Conservation (phyloP, 805 yeast species). For the Candida sakaeoensis region DNA sequence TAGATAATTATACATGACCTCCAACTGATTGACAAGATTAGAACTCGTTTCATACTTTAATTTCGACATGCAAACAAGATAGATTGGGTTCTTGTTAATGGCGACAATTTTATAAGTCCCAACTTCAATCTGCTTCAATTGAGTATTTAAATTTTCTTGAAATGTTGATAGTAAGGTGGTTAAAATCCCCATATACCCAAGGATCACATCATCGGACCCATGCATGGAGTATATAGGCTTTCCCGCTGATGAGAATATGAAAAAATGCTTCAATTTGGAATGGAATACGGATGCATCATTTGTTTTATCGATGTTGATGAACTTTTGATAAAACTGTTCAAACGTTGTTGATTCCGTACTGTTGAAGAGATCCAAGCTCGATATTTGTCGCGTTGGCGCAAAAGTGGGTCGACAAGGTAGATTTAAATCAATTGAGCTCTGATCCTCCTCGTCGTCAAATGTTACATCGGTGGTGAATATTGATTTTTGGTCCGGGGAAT, state of each 20-base stretch:
- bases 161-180: slow-evolving; percentile 77
- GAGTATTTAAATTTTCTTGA: slow-evolving; percentile 37
- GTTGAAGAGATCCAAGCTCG: slow-evolving; percentile 15
- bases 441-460: slow-evolving; percentile 14
- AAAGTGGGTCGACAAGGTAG: slow-evolving; percentile 2
- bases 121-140: slow-evolving; percentile 51
- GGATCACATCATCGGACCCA: slow-evolving; percentile 63
- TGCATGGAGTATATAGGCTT: slow-evolving; percentile 81
- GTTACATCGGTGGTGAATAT: slow-evolving; percentile 20
- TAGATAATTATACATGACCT: slow-evolving; percentile 69
- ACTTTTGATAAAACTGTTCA: slow-evolving; percentile 15
- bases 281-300: slow-evolving; percentile 18
- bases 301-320: slow-evolving; percentile 16
- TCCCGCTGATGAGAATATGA: slow-evolving; percentile 79
- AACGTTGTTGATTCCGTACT: slow-evolving; percentile 1
- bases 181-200: slow-evolving; percentile 74
- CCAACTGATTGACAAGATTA: slow-evolving; percentile 48
- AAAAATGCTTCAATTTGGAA: slow-evolving; percentile 59
- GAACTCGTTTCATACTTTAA: slow-evolving; percentile 44
- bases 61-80: slow-evolving; percentile 66
- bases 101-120: slow-evolving; percentile 52
- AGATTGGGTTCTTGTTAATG: slow-evolving; percentile 61
- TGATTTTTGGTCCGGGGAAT: slow-evolving; percentile 6
- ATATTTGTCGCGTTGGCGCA: not conserved
- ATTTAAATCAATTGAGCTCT: not conserved